phyloP scores from a whole-genome alignment of 2,329 filamentous ascomycete genomes.

The Fusarium sambucinum region DNA sequence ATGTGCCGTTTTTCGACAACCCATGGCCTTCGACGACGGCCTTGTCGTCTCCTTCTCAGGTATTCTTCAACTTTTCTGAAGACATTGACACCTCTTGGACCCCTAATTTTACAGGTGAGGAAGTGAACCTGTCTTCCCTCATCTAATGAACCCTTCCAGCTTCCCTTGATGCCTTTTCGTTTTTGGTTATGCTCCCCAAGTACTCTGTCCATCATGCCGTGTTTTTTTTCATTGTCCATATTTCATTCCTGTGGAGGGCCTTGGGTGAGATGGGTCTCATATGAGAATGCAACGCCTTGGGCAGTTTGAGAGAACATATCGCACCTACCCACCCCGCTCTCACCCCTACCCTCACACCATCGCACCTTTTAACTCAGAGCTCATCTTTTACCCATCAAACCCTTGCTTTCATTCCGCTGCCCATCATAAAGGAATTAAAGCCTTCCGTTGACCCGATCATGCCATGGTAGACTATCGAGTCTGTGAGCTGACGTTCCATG shows the following conservation, averaged over 20 bases:
- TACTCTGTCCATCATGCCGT: conserved; percentile 9
- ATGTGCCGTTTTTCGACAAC: conserved; percentile 36
- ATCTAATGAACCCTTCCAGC: conserved; percentile 4
- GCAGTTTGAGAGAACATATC: conserved; percentile 42
- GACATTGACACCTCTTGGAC: conserved; percentile 36
- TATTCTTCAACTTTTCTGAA: conserved; percentile 39
- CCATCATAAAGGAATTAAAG: conserved; percentile 30
- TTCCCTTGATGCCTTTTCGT: conserved; percentile 5
- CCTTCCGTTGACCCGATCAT: conserved; percentile 36
- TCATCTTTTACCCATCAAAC: conserved; percentile 33
- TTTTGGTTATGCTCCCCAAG: background rate
- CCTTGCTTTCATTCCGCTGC: conserved; percentile 31
- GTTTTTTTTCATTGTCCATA: conserved; percentile 9
- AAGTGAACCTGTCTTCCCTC: conserved; percentile 31
- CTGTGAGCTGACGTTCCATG: conserved; percentile 48
- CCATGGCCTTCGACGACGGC: conserved; percentile 34
- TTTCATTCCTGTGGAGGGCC: conserved; percentile 34
- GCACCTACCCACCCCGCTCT: conserved; percentile 41
- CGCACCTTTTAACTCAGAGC: conserved; percentile 29
- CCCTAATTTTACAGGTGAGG: conserved; percentile 43
- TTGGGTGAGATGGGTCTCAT: conserved; percentile 40
- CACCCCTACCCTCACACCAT: conserved; percentile 37
- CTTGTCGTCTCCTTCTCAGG: conserved; percentile 42
- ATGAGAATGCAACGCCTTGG: conserved; percentile 33
- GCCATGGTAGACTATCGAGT: conserved; percentile 46